Conservation (phyloP, 1,139 yeast genomes). For the Geotrichum restrictum region DNA sequence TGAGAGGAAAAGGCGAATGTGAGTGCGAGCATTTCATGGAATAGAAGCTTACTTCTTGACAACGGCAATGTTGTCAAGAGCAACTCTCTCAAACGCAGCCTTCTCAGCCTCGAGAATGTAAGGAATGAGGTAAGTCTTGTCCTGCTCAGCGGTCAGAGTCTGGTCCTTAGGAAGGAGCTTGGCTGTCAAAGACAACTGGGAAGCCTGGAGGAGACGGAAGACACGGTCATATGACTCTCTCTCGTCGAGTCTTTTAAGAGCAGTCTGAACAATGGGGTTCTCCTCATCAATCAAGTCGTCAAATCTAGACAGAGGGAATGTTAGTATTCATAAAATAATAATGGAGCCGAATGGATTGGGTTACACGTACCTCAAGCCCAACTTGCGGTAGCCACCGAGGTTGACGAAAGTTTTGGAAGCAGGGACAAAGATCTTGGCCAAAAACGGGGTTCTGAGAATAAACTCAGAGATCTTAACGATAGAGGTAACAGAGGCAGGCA, state of each 20-base stretch:
- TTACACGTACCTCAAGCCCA: conserved; percentile 66
- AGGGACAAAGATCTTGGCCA: conserved; percentile 73
- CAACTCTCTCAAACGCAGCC: conserved; percentile 81
- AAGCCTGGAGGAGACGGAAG: conserved; percentile 87
- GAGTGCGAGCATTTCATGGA: not conserved
- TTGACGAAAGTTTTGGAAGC: conserved; percentile 69
- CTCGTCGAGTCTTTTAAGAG: conserved; percentile 80
- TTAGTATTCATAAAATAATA: not conserved
- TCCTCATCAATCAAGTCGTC: conserved; percentile 89
- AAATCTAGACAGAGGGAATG: conserved; percentile 41
- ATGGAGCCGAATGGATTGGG: conserved; percentile 25
- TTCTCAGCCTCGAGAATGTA: conserved; percentile 91
- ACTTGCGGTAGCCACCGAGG: conserved; percentile 84
- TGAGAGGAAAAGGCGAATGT: not conserved
- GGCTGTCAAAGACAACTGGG: conserved; percentile 80
- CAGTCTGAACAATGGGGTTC: conserved; percentile 79
- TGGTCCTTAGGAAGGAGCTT: conserved; percentile 79
- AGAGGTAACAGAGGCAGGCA: conserved; percentile 70
- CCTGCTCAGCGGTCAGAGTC: conserved; percentile 77
- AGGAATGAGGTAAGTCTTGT: conserved; percentile 79
- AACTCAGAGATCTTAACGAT: conserved; percentile 78
- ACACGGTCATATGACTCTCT: conserved; percentile 84
- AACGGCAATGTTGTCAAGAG: conserved; percentile 72
- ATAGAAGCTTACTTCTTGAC: conserved; percentile 27
- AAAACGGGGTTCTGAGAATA: conserved; percentile 74